Evolutionary conservation across 2,329 filamentous ascomycete genomes (phyloP), one percentile per base, ranked within the genome.

Genomic region (Sclerotinia spermophila): DNA sequence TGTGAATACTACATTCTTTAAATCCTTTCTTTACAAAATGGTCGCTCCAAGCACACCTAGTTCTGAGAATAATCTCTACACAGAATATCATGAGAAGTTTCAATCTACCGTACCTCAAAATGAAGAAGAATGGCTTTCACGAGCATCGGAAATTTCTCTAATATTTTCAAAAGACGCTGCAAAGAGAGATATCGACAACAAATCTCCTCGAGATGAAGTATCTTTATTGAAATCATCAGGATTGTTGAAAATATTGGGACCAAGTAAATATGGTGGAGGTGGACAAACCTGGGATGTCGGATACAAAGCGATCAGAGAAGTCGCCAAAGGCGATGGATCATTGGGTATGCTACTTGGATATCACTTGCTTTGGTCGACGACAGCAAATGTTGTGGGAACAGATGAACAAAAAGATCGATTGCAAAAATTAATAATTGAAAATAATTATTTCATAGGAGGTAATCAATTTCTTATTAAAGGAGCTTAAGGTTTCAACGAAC

Each of bases 331-430:
- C 0, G 89, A 91, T 77, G 89, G 88, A 82, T 89, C 86, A 0
- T 81, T 91, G 44, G 89, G 88, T 1, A 89, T 90, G 87, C 82
- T 91, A 0, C 81, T 90, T 0, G 88, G 87, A 1, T 90, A 90
- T 74, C 88, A 90, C 75, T 80, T 90, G 6, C 81, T 90, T 11
- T 91, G 88, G 88, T 87, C 85, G 0, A 86, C 83, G 0, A 90
- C 86, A 0, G 87, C 86, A 24, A 86, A 85, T 71, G 81, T 90
- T 0, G 85, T 90, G 15, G 89, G 89, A 2, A 88, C 82, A 0
- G 78, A 84, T 0, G 86, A 89, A 73, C 89, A 91, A 77, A 84
- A 84, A 27, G 86, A 89, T 21, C 84, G 84, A 27, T 79, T 83
- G 1, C 84, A 89, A 71, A 81, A 88, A 72, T 79, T 85, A 66